phyloP scores from a whole-genome alignment of 2,329 filamentous ascomycete species.

The Venturia effusa region DNA sequence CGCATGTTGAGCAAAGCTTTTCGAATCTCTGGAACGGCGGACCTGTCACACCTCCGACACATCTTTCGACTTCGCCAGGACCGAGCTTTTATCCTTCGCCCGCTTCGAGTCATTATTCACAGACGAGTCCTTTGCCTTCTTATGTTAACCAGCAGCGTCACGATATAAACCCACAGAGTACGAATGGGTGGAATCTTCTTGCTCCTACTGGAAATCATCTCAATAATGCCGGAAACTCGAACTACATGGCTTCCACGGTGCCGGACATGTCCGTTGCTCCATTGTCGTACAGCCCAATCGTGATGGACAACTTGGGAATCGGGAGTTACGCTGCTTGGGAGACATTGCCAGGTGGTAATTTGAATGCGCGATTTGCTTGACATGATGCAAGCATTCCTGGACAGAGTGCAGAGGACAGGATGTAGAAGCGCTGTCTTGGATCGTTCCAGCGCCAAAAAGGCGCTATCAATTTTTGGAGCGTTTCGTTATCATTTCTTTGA shows the following conservation, averaged over 20 bases:
- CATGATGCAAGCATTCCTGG: not conserved
- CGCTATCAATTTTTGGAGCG: not conserved
- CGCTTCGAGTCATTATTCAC: slow-evolving; percentile 7
- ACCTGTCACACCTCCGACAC: slow-evolving; percentile 6
- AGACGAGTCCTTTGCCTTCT: not conserved
- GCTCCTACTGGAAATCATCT: not conserved
- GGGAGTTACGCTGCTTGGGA: slow-evolving; percentile 13
- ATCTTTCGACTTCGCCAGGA: slow-evolving; percentile 1
- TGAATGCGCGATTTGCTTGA: slow-evolving; percentile 14
- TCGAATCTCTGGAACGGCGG: not conserved
- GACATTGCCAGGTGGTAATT: slow-evolving; percentile 14
- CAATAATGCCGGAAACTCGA: not conserved
- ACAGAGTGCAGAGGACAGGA: not conserved
- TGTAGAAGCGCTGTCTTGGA: not conserved
- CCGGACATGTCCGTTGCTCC: slow-evolving; percentile 4
- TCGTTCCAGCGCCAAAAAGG: not conserved
- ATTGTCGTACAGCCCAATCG: not conserved
- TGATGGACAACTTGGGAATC: slow-evolving; percentile 11
- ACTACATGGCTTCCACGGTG: not conserved
- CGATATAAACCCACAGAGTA: not conserved
- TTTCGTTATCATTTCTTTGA: not conserved
- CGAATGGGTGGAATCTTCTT: not conserved
- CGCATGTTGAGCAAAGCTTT: not conserved
- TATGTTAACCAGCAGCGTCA: slow-evolving; percentile 5
- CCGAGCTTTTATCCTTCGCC: slow-evolving; percentile 10